Base-by-base conservation (phyloP, 2,329 filamentous ascomycete species). In the Sarocladium kiliense region DNA sequence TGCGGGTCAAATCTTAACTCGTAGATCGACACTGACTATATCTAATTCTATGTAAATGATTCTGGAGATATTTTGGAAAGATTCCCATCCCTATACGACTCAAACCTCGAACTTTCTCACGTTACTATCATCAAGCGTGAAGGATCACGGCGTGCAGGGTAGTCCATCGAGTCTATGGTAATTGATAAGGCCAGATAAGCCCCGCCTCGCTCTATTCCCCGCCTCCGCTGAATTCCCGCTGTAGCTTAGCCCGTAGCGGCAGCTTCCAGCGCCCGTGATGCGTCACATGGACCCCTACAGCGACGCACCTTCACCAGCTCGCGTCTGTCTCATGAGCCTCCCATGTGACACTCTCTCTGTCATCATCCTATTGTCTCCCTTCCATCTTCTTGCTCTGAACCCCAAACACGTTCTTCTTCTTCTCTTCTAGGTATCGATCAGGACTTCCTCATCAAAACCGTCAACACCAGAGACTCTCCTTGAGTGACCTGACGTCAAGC, bases 141-240 rank as follows among this genome's bases (percentile, higher is more conserved):
- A n/a, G n/a, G n/a, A n/a, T n/a, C n/a, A n/a, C 30, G 30, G 30
- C 12, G 12, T 32, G 12, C 30, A 32, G 30, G 30, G 30, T 77
- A 75, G 36, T 6, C 36, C 12, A 18, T n/a, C 7, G 16, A 18
- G 36, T n/a, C 36, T 5, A 6, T 39, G 11, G 12, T 39, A 39
- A 39, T 39, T 39, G 36, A 39, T 39, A 39, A 44, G n/a, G n/a
- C n/a, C n/a, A n/a, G 41, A 44, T 44, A 44, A 44, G 19, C 41
- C 41, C 41, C 41, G 41, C 41, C 18, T 19, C n/a, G n/a, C n/a
- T 41, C 37, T n/a, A 7, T 19, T 41, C 37, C 41, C 41, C 41
- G 7, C 18, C 41, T 18, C 41, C 41, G 21, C 41, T 18, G n/a
- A 12, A 25, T 6, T 18, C 41, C 41, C 41, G 23, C 41, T 25